A percentile compares a stretch with the other conserved stretches of the same genome.
phyloP scores from a whole-genome alignment of 2,329 filamentous ascomycete genomes.

The Aspergillus pseudotamarii region DNA sequence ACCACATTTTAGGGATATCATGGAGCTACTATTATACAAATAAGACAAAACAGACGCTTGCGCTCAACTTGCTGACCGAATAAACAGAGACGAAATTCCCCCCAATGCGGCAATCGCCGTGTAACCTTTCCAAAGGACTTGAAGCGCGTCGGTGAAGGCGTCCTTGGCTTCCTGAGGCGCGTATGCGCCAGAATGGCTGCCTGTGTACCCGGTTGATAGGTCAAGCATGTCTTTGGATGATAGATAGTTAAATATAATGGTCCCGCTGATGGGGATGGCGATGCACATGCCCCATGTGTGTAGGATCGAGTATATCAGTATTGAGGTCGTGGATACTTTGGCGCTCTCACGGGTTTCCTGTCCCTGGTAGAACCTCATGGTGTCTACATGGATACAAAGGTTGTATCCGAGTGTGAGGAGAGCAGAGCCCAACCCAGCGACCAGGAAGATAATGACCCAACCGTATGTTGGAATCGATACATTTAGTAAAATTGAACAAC shows the following conservation, averaged over 20 bases:
- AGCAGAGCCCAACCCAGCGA: slow-evolving; percentile 47
- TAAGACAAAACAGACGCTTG: not conserved
- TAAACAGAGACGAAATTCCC: slow-evolving; percentile 12
- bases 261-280: slow-evolving; percentile 45
- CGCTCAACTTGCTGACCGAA: not conserved
- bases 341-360: not conserved
- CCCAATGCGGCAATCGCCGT: slow-evolving; percentile 31
- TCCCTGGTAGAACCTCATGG: not conserved
- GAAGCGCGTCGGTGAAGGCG: slow-evolving; percentile 27
- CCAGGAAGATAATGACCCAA: slow-evolving; percentile 41
- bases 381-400: slow-evolving; percentile 34
- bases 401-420: slow-evolving; percentile 46
- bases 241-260: slow-evolving; percentile 48
- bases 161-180: slow-evolving; percentile 14
- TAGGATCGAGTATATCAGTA: slow-evolving; percentile 44
- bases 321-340: slow-evolving; percentile 15
- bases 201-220: not conserved
- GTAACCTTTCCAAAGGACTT: slow-evolving; percentile 30
- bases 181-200: not conserved
- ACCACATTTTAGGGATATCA: not conserved
- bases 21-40: not conserved
- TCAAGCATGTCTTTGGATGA: slow-evolving; percentile 4
- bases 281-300: slow-evolving; percentile 49
- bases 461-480: slow-evolving; percentile 34
- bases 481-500: slow-evolving; percentile 42